Percentiles rank a stretch among this genome's conserved stretches.
phyloP scores from a whole-genome alignment of 805 yeast species.

The Metschnikowia colocasiae region DNA sequence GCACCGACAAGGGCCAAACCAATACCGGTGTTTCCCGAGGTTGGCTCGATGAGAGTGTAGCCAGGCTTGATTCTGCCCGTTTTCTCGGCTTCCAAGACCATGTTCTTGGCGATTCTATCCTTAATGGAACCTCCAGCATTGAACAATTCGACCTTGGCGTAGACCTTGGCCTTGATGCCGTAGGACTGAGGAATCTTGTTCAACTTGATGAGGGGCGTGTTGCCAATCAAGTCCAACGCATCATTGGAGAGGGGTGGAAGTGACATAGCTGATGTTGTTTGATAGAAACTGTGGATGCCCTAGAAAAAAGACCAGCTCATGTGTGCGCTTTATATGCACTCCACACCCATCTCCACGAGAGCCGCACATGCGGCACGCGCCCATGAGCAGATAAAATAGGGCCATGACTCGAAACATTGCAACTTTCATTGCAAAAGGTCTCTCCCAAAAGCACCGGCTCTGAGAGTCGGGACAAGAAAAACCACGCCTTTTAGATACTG shows the following conservation, averaged over 20 bases:
- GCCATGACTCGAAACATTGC: not conserved
- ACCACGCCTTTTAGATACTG: constrained; percentile 17
- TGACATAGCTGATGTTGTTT: constrained; percentile 12
- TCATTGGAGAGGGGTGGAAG: constrained; percentile 44
- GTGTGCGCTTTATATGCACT: constrained; percentile 1
- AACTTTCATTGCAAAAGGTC: not conserved
- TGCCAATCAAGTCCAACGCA: constrained; percentile 75
- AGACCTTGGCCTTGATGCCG: constrained; percentile 68
- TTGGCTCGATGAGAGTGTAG: constrained; percentile 80
- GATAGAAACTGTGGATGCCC: constrained; percentile 1
- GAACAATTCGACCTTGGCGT: constrained; percentile 77
- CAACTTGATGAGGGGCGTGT: constrained; percentile 75
- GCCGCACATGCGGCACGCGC: not conserved
- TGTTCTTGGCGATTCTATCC: constrained; percentile 82
- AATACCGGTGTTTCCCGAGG: constrained; percentile 89
- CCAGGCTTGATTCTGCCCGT: constrained; percentile 81
- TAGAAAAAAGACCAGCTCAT: constrained; percentile 2
- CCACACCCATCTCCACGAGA: not conserved
- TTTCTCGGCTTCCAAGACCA: constrained; percentile 83
- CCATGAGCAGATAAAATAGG: too few relatives aligned
- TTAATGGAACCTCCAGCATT: constrained; percentile 90
- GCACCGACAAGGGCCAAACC: constrained; percentile 87
- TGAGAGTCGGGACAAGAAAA: too few relatives aligned
- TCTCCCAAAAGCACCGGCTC: too few relatives aligned
- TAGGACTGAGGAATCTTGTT: constrained; percentile 72